These are phyloP conservation scores for Prunus persica DNA, from an alignment of 306 rosid genomes.

Conservation along the genomic window DNA sequence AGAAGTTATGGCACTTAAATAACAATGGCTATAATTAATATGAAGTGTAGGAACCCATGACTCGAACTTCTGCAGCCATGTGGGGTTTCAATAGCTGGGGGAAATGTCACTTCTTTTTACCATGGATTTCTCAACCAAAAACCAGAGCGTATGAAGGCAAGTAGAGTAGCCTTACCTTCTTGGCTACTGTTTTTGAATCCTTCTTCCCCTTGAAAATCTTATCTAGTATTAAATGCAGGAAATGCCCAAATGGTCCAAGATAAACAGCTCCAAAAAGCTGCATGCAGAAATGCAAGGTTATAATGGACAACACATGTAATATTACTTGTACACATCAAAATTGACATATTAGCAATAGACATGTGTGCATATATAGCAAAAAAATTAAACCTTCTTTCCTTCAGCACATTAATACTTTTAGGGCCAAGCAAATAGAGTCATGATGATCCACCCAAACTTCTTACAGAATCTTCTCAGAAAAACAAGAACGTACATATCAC, in stretches of 20 bases:
- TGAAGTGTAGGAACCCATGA: too few relatives aligned
- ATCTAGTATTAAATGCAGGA: constrained; percentile 58
- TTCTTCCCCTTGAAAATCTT: constrained; percentile 90
- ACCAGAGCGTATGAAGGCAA: constrained; percentile 10
- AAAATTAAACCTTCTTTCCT: not conserved
- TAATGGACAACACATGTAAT: not conserved
- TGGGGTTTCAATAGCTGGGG: too few relatives aligned
- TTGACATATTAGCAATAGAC: not conserved
- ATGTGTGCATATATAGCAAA: not conserved
- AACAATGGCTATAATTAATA: too few relatives aligned
- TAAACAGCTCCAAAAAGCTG: constrained; percentile 88
- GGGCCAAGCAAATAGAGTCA: not conserved
- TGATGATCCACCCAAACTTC: not conserved
- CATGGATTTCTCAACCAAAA: not conserved
- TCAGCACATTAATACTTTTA: not conserved
- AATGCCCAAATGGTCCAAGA: constrained; percentile 96
- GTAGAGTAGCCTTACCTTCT: constrained; percentile 56
- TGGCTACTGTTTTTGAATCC: constrained; percentile 81
- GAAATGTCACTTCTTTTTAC: not conserved
- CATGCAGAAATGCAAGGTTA: constrained; percentile 18
- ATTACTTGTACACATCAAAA: not conserved
- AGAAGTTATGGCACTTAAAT: too few relatives aligned
- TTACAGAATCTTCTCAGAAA: not conserved
- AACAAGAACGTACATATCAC: not conserved
- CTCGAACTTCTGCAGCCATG: too few relatives aligned